A percentile compares a stretch with the other conserved stretches of the same genome.
Conservation (phyloP, 2,329 filamentous ascomycete species). For the Pseudopithomyces maydicus region DNA sequence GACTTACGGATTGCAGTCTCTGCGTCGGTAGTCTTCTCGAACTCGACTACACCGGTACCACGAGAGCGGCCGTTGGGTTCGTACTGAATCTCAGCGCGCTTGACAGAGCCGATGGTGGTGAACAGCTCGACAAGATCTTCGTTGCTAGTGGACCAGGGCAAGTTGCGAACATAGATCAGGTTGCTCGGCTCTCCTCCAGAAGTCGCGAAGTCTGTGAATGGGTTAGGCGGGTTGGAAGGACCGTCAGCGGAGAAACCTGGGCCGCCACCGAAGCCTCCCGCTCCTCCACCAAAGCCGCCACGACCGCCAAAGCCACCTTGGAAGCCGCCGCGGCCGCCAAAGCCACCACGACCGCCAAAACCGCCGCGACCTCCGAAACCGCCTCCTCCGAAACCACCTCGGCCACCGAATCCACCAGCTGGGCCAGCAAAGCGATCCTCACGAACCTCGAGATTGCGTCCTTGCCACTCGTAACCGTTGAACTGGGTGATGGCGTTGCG, state of each 20-base stretch:
- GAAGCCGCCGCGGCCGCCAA: slow-evolving; percentile 54
- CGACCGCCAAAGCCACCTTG: slow-evolving; percentile 58
- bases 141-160: slow-evolving; percentile 99
- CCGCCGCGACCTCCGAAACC: slow-evolving; percentile 13
- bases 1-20: slow-evolving; percentile 81
- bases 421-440: slow-evolving; percentile 88
- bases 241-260: slow-evolving; percentile 56
- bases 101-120: slow-evolving; percentile 96
- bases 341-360: slow-evolving; percentile 45
- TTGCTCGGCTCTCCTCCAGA: slow-evolving; percentile 82
- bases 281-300: slow-evolving; percentile 52
- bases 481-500: slow-evolving; percentile 96
- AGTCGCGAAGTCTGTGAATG: slow-evolving; percentile 92
- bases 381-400: slow-evolving; percentile 46
- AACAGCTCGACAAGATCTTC: slow-evolving; percentile 96
- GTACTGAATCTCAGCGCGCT: slow-evolving; percentile 99
- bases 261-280: slow-evolving; percentile 38
- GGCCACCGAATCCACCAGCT: slow-evolving; percentile 43
- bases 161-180: slow-evolving; percentile 93
- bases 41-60: slow-evolving; percentile 95
- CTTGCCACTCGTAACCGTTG: slow-evolving; percentile 99
- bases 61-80: slow-evolving; percentile 94
- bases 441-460: slow-evolving; percentile 87
- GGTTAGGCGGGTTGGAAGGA: slow-evolving; percentile 70
- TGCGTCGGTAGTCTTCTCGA: slow-evolving; percentile 80